Conservation (phyloP, 257 asterid genomes). For the Voacanga thouarsii region DNA sequence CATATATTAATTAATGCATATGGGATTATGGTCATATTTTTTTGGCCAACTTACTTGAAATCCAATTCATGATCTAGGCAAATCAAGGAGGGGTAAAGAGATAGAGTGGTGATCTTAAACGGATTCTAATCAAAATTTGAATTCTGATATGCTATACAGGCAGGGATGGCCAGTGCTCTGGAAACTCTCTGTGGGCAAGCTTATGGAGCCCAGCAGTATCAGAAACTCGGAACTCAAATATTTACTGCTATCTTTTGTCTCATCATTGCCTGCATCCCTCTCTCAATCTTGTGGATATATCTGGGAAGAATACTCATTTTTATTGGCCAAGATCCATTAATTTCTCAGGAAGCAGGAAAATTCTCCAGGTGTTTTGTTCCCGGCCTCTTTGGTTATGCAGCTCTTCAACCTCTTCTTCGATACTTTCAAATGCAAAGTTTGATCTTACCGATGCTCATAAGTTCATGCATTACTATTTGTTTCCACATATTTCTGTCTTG, state of each 20-base stretch:
- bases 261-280: conserved; percentile 40
- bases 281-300: conserved; percentile 48
- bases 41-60: too few species aligned
- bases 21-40: too few species aligned
- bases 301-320: conserved; percentile 40
- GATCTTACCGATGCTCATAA: conserved; percentile 45
- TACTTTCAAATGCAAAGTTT: conserved; percentile 57
- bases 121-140: background rate
- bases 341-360: conserved; percentile 41
- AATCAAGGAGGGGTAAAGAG: too few species aligned
- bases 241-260: conserved; percentile 51
- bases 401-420: conserved; percentile 47
- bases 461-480: conserved; percentile 38
- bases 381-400: conserved; percentile 45
- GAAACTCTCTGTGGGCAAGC: conserved; percentile 76
- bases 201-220: conserved; percentile 55
- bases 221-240: conserved; percentile 42
- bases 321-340: conserved; percentile 46
- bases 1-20: too few species aligned
- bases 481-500: conserved; percentile 48
- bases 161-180: conserved; percentile 56
- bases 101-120: background rate
- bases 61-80: too few species aligned
- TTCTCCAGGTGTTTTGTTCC: conserved; percentile 48
- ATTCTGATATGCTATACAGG: conserved; percentile 25